Evolutionary conservation across 73 alveolate genomes (phyloP), one percentile per base, ranked within the genome.

Genomic region (Blepharisma stoltei): DNA sequence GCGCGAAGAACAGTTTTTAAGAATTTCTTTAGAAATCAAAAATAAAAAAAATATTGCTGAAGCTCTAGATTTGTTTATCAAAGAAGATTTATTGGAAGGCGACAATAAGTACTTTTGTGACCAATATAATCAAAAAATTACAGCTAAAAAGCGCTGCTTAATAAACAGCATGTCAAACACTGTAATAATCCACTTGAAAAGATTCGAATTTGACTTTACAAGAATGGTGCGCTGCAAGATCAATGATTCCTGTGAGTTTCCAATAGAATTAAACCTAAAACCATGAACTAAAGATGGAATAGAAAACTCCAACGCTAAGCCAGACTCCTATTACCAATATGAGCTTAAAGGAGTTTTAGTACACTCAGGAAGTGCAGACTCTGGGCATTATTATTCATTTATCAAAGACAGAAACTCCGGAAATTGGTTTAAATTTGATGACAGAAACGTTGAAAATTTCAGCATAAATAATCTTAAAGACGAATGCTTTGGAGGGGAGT

Each of bases 81-180:
- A 95, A 76, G 99, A 98, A 7, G 99, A 96, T 76, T 73, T 92
- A 87, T 89, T 96, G 66, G 97, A 93, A 75, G 99, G 99, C 14
- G 99, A 95, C 54, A 96, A 96, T 82, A 88, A 97, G 25, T 95
- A 93, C 82, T 85, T 80, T 69, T 95, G 99, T 84, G 98, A 95
- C 45, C 83, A 94, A 71, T 95, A 98, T 67, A 91, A 96, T 55
- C 89, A 87, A 65, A 95, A 94, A 81, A 94, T 95, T 14, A 91
- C 91, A 7, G 92, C 99, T 7, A 90, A 88, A 11, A 96, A 96
- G 88, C 81, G 99, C 71, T 90, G 93, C 48, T 89, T 97, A 78
- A 80, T 96, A 21, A 87, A 89, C 71, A 85, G 84, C 54, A 80
- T 96, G 43, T 98, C 99, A 21, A 92, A 93, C 71, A 84, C 88